Conservation (phyloP, 2,329 filamentous ascomycete species). For the Trichophaea hybrida region DNA sequence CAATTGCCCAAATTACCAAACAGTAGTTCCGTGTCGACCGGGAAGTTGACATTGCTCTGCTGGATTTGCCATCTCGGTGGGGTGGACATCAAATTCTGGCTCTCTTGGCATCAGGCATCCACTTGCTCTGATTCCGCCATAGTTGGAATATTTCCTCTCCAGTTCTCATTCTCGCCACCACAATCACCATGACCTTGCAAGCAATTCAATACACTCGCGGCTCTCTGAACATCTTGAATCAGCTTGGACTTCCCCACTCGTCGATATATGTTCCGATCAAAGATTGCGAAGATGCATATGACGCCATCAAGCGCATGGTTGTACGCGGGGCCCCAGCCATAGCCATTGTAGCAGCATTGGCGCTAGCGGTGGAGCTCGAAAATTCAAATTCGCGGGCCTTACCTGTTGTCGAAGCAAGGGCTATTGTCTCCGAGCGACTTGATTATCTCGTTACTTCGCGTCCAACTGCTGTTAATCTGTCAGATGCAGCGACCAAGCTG, state of each 20-base stretch:
- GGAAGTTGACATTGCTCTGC: too few relatives aligned
- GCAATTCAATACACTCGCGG: conserved; percentile 64
- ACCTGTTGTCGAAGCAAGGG: conserved; percentile 43
- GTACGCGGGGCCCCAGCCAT: conserved; percentile 82
- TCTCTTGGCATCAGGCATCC: too few relatives aligned
- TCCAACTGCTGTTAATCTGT: conserved; percentile 87
- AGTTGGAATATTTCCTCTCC: too few relatives aligned
- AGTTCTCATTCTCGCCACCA: neutral
- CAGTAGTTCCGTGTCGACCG: too few relatives aligned
- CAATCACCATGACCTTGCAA: conserved; percentile 39
- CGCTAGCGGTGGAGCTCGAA: conserved; percentile 70
- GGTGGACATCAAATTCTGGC: too few relatives aligned
- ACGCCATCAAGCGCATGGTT: conserved; percentile 68
- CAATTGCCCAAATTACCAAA: too few relatives aligned
- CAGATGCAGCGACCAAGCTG: conserved; percentile 73
- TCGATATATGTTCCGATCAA: conserved; percentile 62
- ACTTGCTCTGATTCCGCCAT: too few relatives aligned
- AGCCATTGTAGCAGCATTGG: conserved; percentile 87
- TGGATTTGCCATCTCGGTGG: too few relatives aligned
- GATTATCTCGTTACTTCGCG: conserved; percentile 79
- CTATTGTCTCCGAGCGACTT: conserved; percentile 60
- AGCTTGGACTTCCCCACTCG: conserved; percentile 67
- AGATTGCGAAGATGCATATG: conserved; percentile 60
- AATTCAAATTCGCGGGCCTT: conserved; percentile 37
- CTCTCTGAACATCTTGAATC: conserved; percentile 58